Base-by-base conservation (phyloP, 1,139 yeast species). In the Kodamaea alishanica region DNA sequence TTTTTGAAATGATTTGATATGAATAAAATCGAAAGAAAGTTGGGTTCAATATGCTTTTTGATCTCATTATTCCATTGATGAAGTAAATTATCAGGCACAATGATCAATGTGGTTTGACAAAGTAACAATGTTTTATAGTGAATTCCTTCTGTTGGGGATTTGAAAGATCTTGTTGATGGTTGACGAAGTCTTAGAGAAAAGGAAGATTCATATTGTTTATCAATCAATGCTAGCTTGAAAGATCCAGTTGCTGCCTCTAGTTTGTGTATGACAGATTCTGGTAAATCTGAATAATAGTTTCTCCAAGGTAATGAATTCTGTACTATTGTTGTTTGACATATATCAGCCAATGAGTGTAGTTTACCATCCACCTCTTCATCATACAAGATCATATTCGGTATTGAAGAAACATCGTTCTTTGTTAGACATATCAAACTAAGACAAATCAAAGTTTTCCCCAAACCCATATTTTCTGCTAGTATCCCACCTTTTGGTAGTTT, bases 391-490 rank as follows among this genome's bases (percentile, higher is more conserved):
- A 63, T 63, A 2, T 50, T 51, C 0, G 85, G 84, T 5, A 69
- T 58, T 30, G 58, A 54, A 0, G 85, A 67, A 5, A 70, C 53
- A 39, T 81, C 83, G 50, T 58, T 63, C 45, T 73, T 77, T 0
- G 88, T 75, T 6, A 73, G 52, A 46, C 83, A 74, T 0, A 82
- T 68, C 34, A 83, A 61, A 6, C 84, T 79, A 12, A 83, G 56
- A 48, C 87, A 81, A 4, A 83, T 82, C 32, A 79, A 65, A 0
- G 89, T 82, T 52, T 83, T 83, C 0, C 90, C 90, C 11, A 81
- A 59, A 0, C 89, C 90, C 89, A 83, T 83, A 70, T 81, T 81
- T 47, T 83, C 90, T 0, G 87, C 87, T 8, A 83, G 59, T 2
- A 83, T 79, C 0, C 89, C 90, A 10, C 89, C 89, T 46, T 73